Percentiles rank a stretch among this genome's conserved stretches.
phyloP scores from a whole-genome alignment of 345 rosid genomes.

The Aquilaria yunnanensis region DNA sequence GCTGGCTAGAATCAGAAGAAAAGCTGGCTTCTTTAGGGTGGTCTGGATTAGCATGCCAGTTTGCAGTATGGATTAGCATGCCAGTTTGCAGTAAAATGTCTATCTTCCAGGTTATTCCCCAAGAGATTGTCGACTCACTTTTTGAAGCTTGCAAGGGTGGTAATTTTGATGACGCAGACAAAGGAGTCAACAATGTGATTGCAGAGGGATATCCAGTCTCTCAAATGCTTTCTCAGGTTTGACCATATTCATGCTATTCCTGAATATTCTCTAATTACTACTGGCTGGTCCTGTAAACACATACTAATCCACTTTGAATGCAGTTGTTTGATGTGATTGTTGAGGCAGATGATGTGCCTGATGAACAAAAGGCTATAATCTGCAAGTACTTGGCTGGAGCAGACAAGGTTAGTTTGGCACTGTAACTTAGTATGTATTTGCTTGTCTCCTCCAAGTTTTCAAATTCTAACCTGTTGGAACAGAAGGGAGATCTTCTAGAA shows the following conservation, averaged over 20 bases:
- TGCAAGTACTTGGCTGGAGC: slow-evolving; percentile 70
- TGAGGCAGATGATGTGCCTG: slow-evolving; percentile 62
- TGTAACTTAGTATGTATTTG: background rate
- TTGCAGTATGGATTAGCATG: background rate
- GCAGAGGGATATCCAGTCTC: slow-evolving; percentile 93
- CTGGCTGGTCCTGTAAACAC: background rate
- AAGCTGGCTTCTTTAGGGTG: no score
- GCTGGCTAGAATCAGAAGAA: no score
- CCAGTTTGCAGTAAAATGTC: slow-evolving; percentile 1
- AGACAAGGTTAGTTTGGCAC: slow-evolving; percentile 53
- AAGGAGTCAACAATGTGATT: slow-evolving; percentile 69
- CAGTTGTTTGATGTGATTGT: slow-evolving; percentile 71
- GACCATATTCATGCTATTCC: slow-evolving; percentile 6
- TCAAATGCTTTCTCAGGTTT: slow-evolving; percentile 80
- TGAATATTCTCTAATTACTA: slow-evolving; percentile 1
- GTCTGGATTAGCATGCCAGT: background rate
- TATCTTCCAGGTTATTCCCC: slow-evolving; percentile 58
- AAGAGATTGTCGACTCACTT: slow-evolving; percentile 53
- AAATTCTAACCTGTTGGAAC: no score
- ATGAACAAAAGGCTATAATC: slow-evolving; percentile 89
- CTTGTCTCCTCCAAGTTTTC: background rate
- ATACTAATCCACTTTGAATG: slow-evolving; percentile 17
- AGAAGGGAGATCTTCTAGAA: no score
- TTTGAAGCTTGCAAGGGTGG: slow-evolving; percentile 73
- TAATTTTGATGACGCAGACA: slow-evolving; percentile 82